Evolutionary conservation across 345 rosid genomes (phyloP), one percentile per base, ranked within the genome.

Genomic region (Psidium guajava): DNA sequence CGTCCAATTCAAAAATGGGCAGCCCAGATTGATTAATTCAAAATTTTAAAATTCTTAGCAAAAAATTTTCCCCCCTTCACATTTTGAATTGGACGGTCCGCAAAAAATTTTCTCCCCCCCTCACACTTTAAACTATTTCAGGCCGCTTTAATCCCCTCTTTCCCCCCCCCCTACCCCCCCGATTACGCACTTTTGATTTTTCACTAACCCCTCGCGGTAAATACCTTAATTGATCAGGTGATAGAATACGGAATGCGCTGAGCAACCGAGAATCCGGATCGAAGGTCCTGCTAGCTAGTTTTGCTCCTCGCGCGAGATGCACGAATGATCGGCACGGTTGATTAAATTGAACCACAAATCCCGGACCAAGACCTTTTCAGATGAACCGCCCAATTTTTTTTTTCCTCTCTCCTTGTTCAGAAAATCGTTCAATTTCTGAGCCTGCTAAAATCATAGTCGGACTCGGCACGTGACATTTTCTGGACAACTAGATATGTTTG

Each of bases 311-410:
- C 0, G 40, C 22, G 0, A 64, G 75, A 64, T 28, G 75, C 22
- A 3, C 2, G 18, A 16, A 28, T 64, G 42, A 28, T 28, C 6
- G 11, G 22, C 16, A 10, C 22, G 9, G 1, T 64, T 64, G 0
- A 5, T 28, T 28, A 10, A 10, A 27, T 61, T 28, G 20, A 14
- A 27, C 3, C 14, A 27, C 1, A 0, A 0, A 61, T 0, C 1
- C 1, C 1, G 0, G 21, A 61, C 28, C 28, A 1, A 6, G 20
- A 14, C 2, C 5, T 13, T 61, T 13, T 27, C 3, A 1, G 27
- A 58, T 11, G 3, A 58, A 58, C 12, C 0, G 32, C 5, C n/a
- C 2, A n/a, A 58, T 58, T 44, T 6, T 44, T 44, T 44, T 40
- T 40, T 40, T 2, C 5, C n/a, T 58, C 36, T 36, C 36, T 36